Base-by-base conservation (phyloP, 2,329 filamentous ascomycete species). In the Madurella fahalii region DNA sequence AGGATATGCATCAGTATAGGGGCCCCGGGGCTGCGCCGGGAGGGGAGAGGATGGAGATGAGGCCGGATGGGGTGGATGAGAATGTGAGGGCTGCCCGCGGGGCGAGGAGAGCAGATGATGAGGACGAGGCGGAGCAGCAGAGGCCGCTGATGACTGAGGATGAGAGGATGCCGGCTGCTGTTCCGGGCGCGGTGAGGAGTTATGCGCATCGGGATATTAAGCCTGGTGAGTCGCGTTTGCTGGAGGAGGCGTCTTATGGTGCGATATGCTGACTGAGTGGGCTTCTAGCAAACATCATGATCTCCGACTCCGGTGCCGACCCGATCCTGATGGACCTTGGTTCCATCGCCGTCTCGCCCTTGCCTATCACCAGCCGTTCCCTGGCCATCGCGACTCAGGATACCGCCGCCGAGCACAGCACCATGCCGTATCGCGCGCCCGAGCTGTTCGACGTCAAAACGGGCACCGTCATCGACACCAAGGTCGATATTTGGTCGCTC, bases 381-480 rank as follows among this genome's bases (percentile, higher is more conserved):
- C 80, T 95, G 52, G 94, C 94, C 43, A 83, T 99, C 46, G 90
- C 92, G 50, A 89, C 95, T 37, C 94, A 97, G 74, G 94, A 99
- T 71, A 89, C 84, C 40, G 94, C 94, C 18, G 94, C 93, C 52
- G 94, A 99, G 71, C 93, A 97, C 77, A 93, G 86, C 61, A 99
- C 94, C 40, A 97, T 99, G 93, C 92, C 94, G 0, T 99, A 99
- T 74, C 90, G 94, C 56, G 94, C 94, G 1, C 94, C 94, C 0
- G 94, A 99, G 73, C 85, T 99, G 57, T 99, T 99, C 72, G 94
- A 99, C 70, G 94, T 97, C 53, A 95, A 95, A 74, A 96, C 91
- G 2, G 93, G 90, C 59, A 86, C 87, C 47, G 83, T 90, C 48
- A 87, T 99, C 67, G 94, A 97, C 72, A 95, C 92, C 12, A 96